Percentiles rank a stretch among this genome's conserved stretches.
phyloP scores from a whole-genome alignment of 345 rosid genomes.

The Cardiospermum halicacabum region DNA sequence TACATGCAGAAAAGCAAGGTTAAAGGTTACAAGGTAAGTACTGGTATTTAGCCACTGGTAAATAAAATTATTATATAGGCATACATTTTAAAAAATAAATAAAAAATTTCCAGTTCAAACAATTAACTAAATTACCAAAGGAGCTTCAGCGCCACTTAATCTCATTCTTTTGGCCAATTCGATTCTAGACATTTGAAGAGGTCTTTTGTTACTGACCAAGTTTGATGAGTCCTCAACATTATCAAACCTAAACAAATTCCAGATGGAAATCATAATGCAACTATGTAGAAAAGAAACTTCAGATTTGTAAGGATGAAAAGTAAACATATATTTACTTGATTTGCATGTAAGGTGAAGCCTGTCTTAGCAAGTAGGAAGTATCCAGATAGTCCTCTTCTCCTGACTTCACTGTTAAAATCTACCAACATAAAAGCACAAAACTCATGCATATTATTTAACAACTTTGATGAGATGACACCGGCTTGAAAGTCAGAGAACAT shows the following conservation, averaged over 20 bases:
- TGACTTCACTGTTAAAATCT: constrained; percentile 79
- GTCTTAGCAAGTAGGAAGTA: constrained; percentile 61
- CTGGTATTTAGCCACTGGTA: neutral
- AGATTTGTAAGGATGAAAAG: constrained; percentile 8
- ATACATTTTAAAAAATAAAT: neutral
- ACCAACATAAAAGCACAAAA: constrained; percentile 17
- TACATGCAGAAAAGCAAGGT: neutral
- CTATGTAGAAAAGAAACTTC: constrained; percentile 4
- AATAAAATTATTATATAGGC: neutral
- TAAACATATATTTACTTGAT: constrained; percentile 47
- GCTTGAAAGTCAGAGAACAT: neutral
- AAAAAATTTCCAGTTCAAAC: neutral
- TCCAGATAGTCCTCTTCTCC: constrained; percentile 83
- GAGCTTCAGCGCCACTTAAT: constrained; percentile 32
- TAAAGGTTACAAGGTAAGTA: neutral
- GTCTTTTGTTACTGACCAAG: constrained; percentile 50
- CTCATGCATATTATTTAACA: neutral
- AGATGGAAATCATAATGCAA: constrained; percentile 11
- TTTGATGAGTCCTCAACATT: constrained; percentile 43
- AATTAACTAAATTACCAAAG: constrained; percentile 30
- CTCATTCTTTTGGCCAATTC: constrained; percentile 58
- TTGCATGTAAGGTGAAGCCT: constrained; percentile 85
- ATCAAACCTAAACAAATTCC: constrained; percentile 47
- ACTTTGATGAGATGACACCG: neutral
- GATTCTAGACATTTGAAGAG: constrained; percentile 33